Evolutionary conservation across 306 rosid species (phyloP).

Genomic region (Prunus armeniaca): DNA sequence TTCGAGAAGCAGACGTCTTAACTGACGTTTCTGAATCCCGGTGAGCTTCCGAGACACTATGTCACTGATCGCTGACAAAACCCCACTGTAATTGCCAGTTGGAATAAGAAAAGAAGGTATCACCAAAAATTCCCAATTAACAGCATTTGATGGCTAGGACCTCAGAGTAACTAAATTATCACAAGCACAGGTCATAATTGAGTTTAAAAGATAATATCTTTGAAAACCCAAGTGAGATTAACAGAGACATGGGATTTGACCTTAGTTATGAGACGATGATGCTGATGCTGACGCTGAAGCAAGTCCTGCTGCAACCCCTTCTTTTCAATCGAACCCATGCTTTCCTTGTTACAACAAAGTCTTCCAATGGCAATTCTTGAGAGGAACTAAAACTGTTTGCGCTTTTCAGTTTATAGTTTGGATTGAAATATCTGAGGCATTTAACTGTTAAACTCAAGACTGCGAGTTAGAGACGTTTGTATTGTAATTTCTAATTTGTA

Average conservation of each 20-base stretch:
- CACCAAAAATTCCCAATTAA: not conserved
- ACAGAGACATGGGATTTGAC: conserved; percentile 18
- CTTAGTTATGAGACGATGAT: conserved; percentile 83
- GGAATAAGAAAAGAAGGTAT: conserved; percentile 1
- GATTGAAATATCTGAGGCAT: too few relatives aligned
- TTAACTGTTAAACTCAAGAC: too few relatives aligned
- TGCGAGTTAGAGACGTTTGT: too few relatives aligned
- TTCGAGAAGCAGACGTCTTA: conserved; percentile 76
- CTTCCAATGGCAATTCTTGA: too few relatives aligned
- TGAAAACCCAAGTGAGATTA: not conserved
- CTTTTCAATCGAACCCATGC: conserved; percentile 60
- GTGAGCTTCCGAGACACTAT: conserved; percentile 86
- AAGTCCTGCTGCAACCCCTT: conserved; percentile 65
- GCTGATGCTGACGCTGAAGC: conserved; percentile 50
- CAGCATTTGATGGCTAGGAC: not conserved
- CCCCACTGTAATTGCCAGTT: conserved; percentile 74
- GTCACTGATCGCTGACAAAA: conserved; percentile 73
- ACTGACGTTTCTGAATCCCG: conserved; percentile 75
- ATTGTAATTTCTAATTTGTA: too few relatives aligned
- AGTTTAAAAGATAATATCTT: not conserved
- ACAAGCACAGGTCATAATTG: not conserved
- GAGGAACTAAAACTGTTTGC: too few relatives aligned
- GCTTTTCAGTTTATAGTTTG: too few relatives aligned
- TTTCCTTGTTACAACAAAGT: not conserved
- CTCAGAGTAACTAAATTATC: not conserved